These are phyloP conservation scores for Mrakia hoshinonis DNA, from an alignment of 768 basidiomycete species.

Conservation along the genomic window DNA sequence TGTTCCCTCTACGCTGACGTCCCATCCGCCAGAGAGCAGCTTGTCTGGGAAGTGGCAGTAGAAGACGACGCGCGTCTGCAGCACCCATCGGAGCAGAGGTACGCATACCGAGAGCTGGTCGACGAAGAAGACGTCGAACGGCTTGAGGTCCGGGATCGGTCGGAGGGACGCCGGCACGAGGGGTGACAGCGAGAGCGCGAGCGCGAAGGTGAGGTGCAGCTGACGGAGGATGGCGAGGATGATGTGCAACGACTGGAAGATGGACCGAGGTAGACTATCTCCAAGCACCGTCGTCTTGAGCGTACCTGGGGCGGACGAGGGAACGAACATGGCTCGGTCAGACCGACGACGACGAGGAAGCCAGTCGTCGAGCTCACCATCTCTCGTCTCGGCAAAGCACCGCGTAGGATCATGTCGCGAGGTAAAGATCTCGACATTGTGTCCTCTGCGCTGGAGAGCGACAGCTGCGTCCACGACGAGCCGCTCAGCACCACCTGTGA, in stretches of 20 bases:
- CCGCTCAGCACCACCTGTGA: constrained; percentile 82
- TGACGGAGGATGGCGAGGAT: constrained; percentile 81
- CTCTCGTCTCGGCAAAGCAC: constrained; percentile 86
- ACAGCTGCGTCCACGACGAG: constrained; percentile 91
- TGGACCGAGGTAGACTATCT: constrained; percentile 65
- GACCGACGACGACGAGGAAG: neutral
- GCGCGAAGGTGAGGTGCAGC: constrained; percentile 62
- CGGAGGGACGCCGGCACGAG: constrained; percentile 26
- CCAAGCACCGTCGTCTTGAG: constrained; percentile 63
- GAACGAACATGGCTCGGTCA: neutral
- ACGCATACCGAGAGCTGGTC: constrained; percentile 91
- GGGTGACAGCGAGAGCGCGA: constrained; percentile 46
- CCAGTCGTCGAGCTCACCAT: constrained; percentile 52
- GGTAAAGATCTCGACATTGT: constrained; percentile 80
- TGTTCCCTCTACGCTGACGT: constrained; percentile 36
- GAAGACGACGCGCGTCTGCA: constrained; percentile 75
- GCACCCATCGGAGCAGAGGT: constrained; percentile 63
- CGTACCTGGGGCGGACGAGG: constrained; percentile 44
- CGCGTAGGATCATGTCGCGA: constrained; percentile 79
- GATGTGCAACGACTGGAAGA: constrained; percentile 76
- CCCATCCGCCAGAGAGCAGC: constrained; percentile 50
- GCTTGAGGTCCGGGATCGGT: constrained; percentile 17
- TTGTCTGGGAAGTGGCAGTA: constrained; percentile 99
- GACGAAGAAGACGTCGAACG: constrained; percentile 74
- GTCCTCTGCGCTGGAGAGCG: constrained; percentile 73